These are phyloP conservation scores for Serendipita indica DNA, from an alignment of 768 basidiomycete genomes.

Conservation along the genomic window DNA sequence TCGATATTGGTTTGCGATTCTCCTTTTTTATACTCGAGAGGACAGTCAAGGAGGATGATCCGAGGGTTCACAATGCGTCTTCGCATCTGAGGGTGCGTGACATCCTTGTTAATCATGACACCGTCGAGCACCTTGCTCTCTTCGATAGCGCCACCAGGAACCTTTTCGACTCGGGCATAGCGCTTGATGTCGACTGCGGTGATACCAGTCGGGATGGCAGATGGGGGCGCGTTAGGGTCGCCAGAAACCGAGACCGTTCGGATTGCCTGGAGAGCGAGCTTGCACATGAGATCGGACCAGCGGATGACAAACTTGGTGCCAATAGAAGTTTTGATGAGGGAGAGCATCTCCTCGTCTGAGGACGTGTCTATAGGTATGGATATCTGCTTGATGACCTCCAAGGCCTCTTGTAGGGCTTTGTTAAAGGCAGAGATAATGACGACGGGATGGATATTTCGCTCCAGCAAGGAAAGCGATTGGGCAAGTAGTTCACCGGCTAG, in stretches of 20 bases:
- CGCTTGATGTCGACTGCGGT: constrained; percentile 96
- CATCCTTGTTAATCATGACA: constrained; percentile 97
- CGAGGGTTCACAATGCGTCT: constrained; percentile 78
- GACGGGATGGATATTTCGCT: constrained; percentile 95
- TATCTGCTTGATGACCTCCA: constrained; percentile 75
- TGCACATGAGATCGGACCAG: constrained; percentile 97
- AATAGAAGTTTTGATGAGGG: constrained; percentile 95
- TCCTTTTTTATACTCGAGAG: constrained; percentile 97
- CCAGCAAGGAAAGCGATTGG: constrained; percentile 80
- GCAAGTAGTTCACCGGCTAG: constrained; percentile 93
- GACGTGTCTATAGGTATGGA: constrained; percentile 79
- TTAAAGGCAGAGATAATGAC: constrained; percentile 98
- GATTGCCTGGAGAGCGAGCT: constrained; percentile 82
- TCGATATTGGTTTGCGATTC: constrained; percentile 98
- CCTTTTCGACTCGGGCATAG: constrained; percentile 92
- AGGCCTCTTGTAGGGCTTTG: constrained; percentile 83
- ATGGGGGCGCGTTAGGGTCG: constrained; percentile 25
- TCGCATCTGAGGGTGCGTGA: constrained; percentile 95
- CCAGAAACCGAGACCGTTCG: constrained; percentile 43
- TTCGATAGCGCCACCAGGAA: constrained; percentile 96
- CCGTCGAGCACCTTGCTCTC: constrained; percentile 73
- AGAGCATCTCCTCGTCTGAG: constrained; percentile 82
- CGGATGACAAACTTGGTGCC: constrained; percentile 95
- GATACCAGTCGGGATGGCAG: constrained; percentile 47
- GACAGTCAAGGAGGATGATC: constrained; percentile 83